A percentile compares a stretch with the other conserved stretches of the same genome.
phyloP scores from a whole-genome alignment of 2,329 filamentous ascomycete genomes.

The Tolypocladium nubicola region DNA sequence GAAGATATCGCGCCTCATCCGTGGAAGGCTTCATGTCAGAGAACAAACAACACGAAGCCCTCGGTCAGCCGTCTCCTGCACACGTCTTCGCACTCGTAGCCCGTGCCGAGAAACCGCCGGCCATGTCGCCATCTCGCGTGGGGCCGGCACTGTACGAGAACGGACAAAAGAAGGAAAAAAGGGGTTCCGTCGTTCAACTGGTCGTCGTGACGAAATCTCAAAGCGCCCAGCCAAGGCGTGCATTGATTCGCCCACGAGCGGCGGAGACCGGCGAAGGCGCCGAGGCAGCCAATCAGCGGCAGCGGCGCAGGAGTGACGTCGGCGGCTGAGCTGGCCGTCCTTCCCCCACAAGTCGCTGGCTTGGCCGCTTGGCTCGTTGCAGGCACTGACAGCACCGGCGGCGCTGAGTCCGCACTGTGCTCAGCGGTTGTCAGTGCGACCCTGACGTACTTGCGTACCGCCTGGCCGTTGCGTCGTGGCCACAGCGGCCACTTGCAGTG shows the following conservation, averaged over 20 bases:
- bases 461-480: no score
- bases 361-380: neutral
- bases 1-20: neutral
- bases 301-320: conserved; percentile 1
- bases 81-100: neutral
- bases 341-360: neutral
- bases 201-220: neutral
- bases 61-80: neutral
- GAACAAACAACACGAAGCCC: neutral
- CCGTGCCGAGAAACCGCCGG: neutral
- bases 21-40: neutral
- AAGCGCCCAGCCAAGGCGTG: no score
- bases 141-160: neutral
- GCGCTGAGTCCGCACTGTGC: neutral
- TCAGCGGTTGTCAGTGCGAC: no score
- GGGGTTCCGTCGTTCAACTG: no score
- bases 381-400: no score
- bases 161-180: no score
- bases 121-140: neutral
- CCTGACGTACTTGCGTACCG: no score
- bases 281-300: neutral
- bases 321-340: neutral
- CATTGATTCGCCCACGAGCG: neutral
- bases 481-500: no score
- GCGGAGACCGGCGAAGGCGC: neutral